Conservation (phyloP, 106 monocot species). For the Dendrobium officinale region DNA sequence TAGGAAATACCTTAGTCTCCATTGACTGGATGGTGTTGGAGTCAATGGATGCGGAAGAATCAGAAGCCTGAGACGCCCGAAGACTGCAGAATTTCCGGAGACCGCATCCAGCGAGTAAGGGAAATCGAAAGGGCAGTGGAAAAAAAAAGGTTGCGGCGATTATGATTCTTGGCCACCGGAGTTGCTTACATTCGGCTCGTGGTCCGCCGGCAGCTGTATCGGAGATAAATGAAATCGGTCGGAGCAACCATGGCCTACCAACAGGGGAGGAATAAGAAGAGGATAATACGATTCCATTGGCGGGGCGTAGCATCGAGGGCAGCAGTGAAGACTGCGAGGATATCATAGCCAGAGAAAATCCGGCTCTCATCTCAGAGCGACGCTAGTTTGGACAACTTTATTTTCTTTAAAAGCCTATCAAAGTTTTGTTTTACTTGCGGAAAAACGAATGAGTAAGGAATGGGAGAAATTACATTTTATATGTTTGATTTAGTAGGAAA, state of each 20-base stretch:
- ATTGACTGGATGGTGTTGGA: slow-evolving; percentile 59
- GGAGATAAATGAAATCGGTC: background rate
- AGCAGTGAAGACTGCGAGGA: background rate
- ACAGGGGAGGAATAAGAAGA: background rate
- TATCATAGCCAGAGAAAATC: background rate
- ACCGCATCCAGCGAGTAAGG: background rate
- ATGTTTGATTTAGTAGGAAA: too few species aligned
- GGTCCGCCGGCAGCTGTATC: background rate
- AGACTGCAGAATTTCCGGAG: background rate
- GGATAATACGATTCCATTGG: background rate
- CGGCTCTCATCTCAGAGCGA: background rate
- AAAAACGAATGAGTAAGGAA: too few species aligned
- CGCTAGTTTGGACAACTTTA: too few species aligned
- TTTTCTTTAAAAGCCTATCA: too few species aligned
- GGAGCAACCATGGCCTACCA: background rate
- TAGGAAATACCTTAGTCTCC: slow-evolving; percentile 57
- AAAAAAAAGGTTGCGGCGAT: background rate
- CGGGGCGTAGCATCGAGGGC: background rate
- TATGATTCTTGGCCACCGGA: background rate
- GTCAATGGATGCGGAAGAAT: slow-evolving; percentile 45
- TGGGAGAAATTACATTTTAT: too few species aligned
- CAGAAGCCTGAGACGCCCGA: slow-evolving; percentile 1
- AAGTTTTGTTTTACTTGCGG: too few species aligned
- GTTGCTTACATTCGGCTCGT: background rate
- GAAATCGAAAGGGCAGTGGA: background rate